These are phyloP conservation scores for Biscogniauxia marginata DNA, from an alignment of 2,329 filamentous ascomycete species.

Conservation along the genomic window DNA sequence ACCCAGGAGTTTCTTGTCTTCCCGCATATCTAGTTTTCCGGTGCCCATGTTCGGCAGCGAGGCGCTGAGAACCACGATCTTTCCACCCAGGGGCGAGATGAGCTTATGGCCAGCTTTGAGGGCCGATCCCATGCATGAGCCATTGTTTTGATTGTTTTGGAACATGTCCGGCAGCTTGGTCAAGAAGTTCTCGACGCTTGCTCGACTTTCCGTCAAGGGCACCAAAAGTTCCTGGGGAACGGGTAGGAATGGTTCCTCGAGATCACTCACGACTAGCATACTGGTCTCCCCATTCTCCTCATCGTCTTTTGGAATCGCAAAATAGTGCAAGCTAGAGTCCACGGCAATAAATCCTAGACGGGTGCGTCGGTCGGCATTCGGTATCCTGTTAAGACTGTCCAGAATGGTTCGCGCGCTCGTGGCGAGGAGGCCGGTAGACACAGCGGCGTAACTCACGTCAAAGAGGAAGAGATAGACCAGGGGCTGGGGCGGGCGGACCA, in stretches of 20 bases:
- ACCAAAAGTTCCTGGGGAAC: slow-evolving; percentile 90
- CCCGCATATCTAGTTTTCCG: slow-evolving; percentile 87
- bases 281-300: slow-evolving; percentile 81
- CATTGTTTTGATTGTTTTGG: slow-evolving; percentile 84
- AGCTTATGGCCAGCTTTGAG: slow-evolving; percentile 92
- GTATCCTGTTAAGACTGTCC: slow-evolving; percentile 93
- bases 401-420: slow-evolving; percentile 91
- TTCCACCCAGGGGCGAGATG: slow-evolving; percentile 90
- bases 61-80: slow-evolving; percentile 88
- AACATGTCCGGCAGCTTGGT: slow-evolving; percentile 95
- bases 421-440: slow-evolving; percentile 86
- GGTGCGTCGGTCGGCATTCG: slow-evolving; percentile 93
- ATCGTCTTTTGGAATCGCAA: slow-evolving; percentile 85
- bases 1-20: slow-evolving; percentile 93
- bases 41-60: slow-evolving; percentile 87
- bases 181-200: slow-evolving; percentile 89
- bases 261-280: slow-evolving; percentile 91
- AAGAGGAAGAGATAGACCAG: slow-evolving; percentile 94
- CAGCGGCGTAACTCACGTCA: slow-evolving; percentile 87
- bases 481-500: slow-evolving; percentile 95
- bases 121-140: slow-evolving; percentile 93
- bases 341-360: slow-evolving; percentile 93
- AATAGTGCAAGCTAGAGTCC: slow-evolving; percentile 93
- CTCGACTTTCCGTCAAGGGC: slow-evolving; percentile 81
- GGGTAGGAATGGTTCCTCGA: slow-evolving; percentile 94